These are phyloP conservation scores for Claviceps paspali DNA, from an alignment of 2,329 filamentous ascomycete species.

Conservation along the genomic window DNA sequence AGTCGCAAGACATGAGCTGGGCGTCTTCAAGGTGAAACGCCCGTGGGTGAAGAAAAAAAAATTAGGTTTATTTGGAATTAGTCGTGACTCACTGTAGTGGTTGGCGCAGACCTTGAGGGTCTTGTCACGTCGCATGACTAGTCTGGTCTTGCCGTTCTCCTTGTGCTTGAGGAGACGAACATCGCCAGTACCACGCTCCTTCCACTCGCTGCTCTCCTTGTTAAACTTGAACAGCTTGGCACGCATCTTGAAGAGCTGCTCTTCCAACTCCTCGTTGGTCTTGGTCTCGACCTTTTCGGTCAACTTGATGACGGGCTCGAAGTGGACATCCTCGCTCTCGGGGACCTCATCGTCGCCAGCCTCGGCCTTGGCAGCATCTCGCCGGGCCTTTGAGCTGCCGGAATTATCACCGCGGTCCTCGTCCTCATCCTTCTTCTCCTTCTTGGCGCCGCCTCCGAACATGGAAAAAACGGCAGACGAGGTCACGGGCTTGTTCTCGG, in stretches of 20 bases:
- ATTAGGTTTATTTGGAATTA: no score
- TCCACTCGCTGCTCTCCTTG: conserved; percentile 86
- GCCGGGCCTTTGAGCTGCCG: conserved; percentile 72
- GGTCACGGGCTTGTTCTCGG: conserved; percentile 24
- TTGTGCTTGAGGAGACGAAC: conserved; percentile 96
- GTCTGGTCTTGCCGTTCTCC: conserved; percentile 92
- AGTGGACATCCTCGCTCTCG: conserved; percentile 87
- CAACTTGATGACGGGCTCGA: conserved; percentile 89
- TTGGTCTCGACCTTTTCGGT: conserved; percentile 95
- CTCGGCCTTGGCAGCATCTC: conserved; percentile 43
- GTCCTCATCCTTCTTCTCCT: no score
- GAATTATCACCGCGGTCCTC: conserved; percentile 77
- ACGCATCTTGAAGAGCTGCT: conserved; percentile 98
- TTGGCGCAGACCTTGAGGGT: conserved; percentile 99
- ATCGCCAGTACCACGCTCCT: conserved; percentile 95
- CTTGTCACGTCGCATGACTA: conserved; percentile 99
- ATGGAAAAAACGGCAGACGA: conserved; percentile 78
- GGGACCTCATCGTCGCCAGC: conserved; percentile 56
- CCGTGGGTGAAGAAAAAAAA: no score
- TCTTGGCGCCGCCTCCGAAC: conserved; percentile 96
- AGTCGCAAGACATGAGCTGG: no score
- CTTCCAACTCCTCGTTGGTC: conserved; percentile 96
- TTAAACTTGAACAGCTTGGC: conserved; percentile 99
- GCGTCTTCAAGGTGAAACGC: no score
- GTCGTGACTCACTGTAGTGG: conserved; percentile 90